Evolutionary conservation across 192 early-diverging fungal species (phyloP).

Genomic region (Bifiguratus adelaidae): DNA sequence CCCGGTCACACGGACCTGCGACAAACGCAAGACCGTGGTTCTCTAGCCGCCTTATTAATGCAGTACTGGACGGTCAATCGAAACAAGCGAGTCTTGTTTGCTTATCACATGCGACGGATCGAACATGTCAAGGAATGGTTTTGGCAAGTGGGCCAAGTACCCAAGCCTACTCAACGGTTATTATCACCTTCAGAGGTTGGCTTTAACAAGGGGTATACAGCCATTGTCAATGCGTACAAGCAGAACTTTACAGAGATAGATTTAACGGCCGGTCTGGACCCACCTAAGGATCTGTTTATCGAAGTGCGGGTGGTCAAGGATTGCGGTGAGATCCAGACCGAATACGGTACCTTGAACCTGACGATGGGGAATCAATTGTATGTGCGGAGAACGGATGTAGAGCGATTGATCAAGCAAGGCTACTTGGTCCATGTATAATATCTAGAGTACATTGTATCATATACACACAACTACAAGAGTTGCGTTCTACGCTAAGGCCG

Average conservation of each 20-base stretch:
- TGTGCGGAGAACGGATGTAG: slow-evolving; percentile 78
- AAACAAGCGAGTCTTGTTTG: slow-evolving; percentile 83
- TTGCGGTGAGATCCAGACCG: slow-evolving; percentile 84
- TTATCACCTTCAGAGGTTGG: too few relatives aligned
- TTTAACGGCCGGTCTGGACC: slow-evolving; percentile 61
- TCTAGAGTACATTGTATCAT: too few relatives aligned
- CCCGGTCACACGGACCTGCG: slow-evolving; percentile 3
- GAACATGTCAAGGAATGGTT: slow-evolving; percentile 53
- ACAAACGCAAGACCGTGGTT: slow-evolving; percentile 9
- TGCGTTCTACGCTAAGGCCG: too few relatives aligned
- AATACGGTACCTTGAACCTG: slow-evolving; percentile 71
- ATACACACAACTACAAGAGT: too few relatives aligned
- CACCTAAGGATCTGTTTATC: slow-evolving; percentile 88
- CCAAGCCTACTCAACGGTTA: background rate
- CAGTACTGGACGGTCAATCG: slow-evolving; percentile 50
- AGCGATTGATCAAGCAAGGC: slow-evolving; percentile 77
- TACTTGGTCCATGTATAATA: slow-evolving; percentile 64
- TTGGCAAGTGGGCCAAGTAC: slow-evolving; percentile 37
- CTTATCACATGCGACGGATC: slow-evolving; percentile 70
- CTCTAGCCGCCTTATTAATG: slow-evolving; percentile 32
- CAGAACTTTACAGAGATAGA: slow-evolving; percentile 56
- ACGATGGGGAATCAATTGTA: slow-evolving; percentile 78
- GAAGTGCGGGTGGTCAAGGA: slow-evolving; percentile 82
- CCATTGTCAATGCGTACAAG: slow-evolving; percentile 56
- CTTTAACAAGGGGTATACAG: slow-evolving; percentile 41